Percentiles rank a stretch among this genome's conserved stretches.
phyloP scores from a whole-genome alignment of 148 eudicot genomes.

The Nepenthes mirabilis region DNA sequence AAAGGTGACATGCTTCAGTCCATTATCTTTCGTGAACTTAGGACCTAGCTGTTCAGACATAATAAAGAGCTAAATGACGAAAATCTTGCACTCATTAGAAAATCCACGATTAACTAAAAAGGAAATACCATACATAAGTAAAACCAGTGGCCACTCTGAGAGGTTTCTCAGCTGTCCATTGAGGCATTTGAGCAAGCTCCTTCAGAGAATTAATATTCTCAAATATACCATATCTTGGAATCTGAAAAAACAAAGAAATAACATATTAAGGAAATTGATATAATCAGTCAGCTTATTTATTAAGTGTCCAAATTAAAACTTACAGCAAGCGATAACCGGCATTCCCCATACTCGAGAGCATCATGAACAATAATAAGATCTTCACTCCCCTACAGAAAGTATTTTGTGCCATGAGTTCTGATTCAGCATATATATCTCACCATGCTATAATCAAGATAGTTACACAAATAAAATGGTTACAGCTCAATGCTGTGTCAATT shows the following conservation, averaged over 20 bases:
- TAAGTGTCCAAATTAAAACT: slow-evolving; percentile 12
- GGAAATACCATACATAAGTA: slow-evolving; percentile 51
- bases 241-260: slow-evolving; percentile 29
- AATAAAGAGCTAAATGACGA: not conserved
- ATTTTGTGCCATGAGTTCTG: not conserved
- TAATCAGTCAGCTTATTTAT: not conserved
- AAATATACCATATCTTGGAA: slow-evolving; percentile 90
- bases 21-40: slow-evolving; percentile 75
- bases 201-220: slow-evolving; percentile 77
- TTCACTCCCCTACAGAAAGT: slow-evolving; percentile 57
- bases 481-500: no score
- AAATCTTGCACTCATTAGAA: not conserved
- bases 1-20: slow-evolving; percentile 64
- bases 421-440: not conserved
- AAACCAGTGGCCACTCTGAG: slow-evolving; percentile 91
- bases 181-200: slow-evolving; percentile 95
- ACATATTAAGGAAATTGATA: slow-evolving; percentile 2
- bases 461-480: no score
- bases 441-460: no score
- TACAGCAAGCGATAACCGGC: slow-evolving; percentile 87
- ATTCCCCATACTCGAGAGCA: slow-evolving; percentile 74
- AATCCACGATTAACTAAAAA: not conserved
- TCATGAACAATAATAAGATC: slow-evolving; percentile 86
- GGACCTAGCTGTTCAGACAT: slow-evolving; percentile 58
- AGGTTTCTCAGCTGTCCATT: slow-evolving; percentile 90